Percentiles rank a stretch among this genome's conserved stretches.
These are phyloP conservation scores for Anastatica hierochuntica DNA, from an alignment of 345 rosid species.

Conservation along the genomic window DNA sequence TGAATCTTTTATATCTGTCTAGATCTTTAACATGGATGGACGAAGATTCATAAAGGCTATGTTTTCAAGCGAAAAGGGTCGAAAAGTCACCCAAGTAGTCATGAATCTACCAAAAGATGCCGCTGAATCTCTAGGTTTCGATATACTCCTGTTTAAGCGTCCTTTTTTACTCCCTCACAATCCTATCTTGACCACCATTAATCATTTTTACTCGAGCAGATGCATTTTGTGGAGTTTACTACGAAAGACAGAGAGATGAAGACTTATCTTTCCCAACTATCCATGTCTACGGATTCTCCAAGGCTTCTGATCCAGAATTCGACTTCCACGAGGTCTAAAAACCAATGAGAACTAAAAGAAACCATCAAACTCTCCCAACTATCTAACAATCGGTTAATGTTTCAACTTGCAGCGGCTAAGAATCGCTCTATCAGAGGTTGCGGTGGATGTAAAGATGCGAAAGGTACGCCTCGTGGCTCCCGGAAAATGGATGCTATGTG, in stretches of 20 bases:
- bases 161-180: neutral
- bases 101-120: slow-evolving; percentile 91
- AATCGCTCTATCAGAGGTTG: slow-evolving; percentile 58
- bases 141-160: neutral
- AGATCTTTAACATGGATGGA: slow-evolving; percentile 89
- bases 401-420: slow-evolving; percentile 55
- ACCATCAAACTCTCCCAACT: neutral
- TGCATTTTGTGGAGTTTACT: slow-evolving; percentile 66
- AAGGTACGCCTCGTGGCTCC: slow-evolving; percentile 79
- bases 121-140: slow-evolving; percentile 59
- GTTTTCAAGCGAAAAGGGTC: slow-evolving; percentile 63
- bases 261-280: slow-evolving; percentile 47
- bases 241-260: slow-evolving; percentile 29
- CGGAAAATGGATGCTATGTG: slow-evolving; percentile 88
- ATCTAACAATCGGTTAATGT: neutral
- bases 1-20: slow-evolving; percentile 8
- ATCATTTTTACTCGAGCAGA: slow-evolving; percentile 30
- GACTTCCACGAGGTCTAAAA: slow-evolving; percentile 77
- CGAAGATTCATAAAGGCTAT: slow-evolving; percentile 72
- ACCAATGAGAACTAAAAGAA: neutral
- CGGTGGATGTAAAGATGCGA: slow-evolving; percentile 62
- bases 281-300: slow-evolving; percentile 91
- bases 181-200: neutral
- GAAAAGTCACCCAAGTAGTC: slow-evolving; percentile 58
- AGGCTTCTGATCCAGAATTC: slow-evolving; percentile 82